phyloP scores from a whole-genome alignment of 345 rosid genomes.

The Gossypium longicalyx region DNA sequence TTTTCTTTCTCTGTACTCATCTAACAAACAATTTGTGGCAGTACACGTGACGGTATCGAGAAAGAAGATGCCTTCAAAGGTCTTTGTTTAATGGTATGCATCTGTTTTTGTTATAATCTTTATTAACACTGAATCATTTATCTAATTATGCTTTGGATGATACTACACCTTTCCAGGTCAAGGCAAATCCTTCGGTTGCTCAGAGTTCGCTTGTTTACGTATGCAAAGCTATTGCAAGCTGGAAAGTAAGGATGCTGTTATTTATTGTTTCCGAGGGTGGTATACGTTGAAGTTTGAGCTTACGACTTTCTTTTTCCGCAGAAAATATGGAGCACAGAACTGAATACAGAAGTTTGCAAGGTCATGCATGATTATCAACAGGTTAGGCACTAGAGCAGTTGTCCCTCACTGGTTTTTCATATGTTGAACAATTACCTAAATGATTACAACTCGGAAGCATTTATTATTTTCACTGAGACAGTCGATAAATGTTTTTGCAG shows the following conservation, averaged over 20 bases:
- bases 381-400: slow-evolving; percentile 44
- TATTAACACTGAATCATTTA: not conserved
- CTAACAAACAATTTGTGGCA: slow-evolving; percentile 27
- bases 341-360: slow-evolving; percentile 80
- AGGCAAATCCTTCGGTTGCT: slow-evolving; percentile 89
- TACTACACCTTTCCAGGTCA: slow-evolving; percentile 46
- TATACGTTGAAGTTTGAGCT: not conserved
- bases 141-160: slow-evolving; percentile 8
- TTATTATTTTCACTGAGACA: not conserved
- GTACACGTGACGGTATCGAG: slow-evolving; percentile 95
- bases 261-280: not conserved
- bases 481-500: slow-evolving; percentile 35
- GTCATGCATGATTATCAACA: slow-evolving; percentile 92
- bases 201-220: slow-evolving; percentile 75
- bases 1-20: not conserved
- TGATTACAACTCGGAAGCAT: not conserved
- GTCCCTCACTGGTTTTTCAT: not conserved
- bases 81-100: slow-evolving; percentile 83
- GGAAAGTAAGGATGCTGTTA: slow-evolving; percentile 63
- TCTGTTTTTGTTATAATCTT: not conserved
- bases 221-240: slow-evolving; percentile 94
- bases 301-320: slow-evolving; percentile 15
- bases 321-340: slow-evolving; percentile 87
- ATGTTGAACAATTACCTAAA: not conserved
- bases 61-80: slow-evolving; percentile 98